Conservation (phyloP, 768 basidiomycete species). For the Phanerochaete carnosa region DNA sequence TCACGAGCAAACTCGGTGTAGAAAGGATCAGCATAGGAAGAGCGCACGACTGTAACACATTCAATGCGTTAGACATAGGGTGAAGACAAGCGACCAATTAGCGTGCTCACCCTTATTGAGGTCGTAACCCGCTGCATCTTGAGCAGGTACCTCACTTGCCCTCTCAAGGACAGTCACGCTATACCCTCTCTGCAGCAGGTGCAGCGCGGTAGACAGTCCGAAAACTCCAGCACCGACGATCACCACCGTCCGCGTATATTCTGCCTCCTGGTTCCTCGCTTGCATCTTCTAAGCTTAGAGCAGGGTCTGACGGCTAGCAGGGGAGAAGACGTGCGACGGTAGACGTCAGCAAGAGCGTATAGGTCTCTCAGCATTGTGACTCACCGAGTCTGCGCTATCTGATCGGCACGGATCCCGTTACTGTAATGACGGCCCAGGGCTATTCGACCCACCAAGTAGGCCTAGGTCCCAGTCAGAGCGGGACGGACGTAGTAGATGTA, state of each 20-base stretch:
- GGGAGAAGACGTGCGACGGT: not conserved
- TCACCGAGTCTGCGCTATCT: not conserved
- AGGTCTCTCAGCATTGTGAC: not conserved
- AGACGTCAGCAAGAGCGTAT: too few species aligned
- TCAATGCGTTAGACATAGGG: not conserved
- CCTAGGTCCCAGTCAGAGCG: too few species aligned
- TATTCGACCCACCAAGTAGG: too few species aligned
- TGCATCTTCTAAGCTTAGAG: not conserved
- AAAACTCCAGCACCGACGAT: slow-evolving; percentile 85
- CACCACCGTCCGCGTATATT: slow-evolving; percentile 34
- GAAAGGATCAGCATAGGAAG: slow-evolving; percentile 66
- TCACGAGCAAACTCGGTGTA: slow-evolving; percentile 72
- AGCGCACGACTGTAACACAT: slow-evolving; percentile 57
- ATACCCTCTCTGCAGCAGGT: slow-evolving; percentile 71
- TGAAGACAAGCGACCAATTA: not conserved
- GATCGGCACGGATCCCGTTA: not conserved
- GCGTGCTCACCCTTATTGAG: slow-evolving; percentile 37
- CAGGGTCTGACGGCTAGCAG: not conserved
- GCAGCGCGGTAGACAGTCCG: slow-evolving; percentile 82
- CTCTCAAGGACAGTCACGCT: slow-evolving; percentile 75
- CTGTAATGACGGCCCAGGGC: not conserved
- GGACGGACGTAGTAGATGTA: too few species aligned
- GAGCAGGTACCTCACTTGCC: slow-evolving; percentile 65
- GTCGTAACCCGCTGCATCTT: slow-evolving; percentile 73
- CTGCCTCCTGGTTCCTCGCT: not conserved